These are phyloP conservation scores for Brachypodium distachyon DNA, from an alignment of 202 grass and related monocot genomes.

Conservation along the genomic window DNA sequence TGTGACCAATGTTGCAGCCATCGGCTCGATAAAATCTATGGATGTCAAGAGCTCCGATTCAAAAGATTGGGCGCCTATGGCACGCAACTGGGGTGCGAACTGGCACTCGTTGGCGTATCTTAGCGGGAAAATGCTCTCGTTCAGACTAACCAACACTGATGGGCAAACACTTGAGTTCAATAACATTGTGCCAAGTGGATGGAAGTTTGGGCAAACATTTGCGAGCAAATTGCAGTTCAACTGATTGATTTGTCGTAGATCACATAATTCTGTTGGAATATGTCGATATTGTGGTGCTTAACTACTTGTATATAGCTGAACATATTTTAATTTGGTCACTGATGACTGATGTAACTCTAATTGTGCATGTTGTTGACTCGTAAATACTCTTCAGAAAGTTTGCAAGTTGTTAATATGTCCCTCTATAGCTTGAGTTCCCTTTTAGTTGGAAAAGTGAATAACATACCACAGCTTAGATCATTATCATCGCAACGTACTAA, in stretches of 20 bases:
- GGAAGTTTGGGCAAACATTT: conserved; percentile 46
- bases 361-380: not conserved
- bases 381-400: not conserved
- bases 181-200: conserved; percentile 5
- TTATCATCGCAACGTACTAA: too few relatives aligned
- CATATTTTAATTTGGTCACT: not conserved
- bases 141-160: conserved; percentile 16
- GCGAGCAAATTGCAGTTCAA: conserved; percentile 27
- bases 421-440: not conserved
- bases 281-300: not conserved
- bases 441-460: too few relatives aligned
- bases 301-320: not conserved
- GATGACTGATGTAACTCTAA: not conserved
- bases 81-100: conserved; percentile 35
- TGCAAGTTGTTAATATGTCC: not conserved
- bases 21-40: conserved; percentile 46
- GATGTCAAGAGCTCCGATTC: conserved; percentile 27
- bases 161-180: conserved; percentile 28
- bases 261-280: not conserved
- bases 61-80: conserved; percentile 31
- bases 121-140: conserved; percentile 22
- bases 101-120: conserved; percentile 34
- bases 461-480: too few relatives aligned
- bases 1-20: conserved; percentile 37
- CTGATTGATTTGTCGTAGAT: not conserved